phyloP scores from a whole-genome alignment of 2,329 filamentous ascomycete species.

The Fusarium chuoi region DNA sequence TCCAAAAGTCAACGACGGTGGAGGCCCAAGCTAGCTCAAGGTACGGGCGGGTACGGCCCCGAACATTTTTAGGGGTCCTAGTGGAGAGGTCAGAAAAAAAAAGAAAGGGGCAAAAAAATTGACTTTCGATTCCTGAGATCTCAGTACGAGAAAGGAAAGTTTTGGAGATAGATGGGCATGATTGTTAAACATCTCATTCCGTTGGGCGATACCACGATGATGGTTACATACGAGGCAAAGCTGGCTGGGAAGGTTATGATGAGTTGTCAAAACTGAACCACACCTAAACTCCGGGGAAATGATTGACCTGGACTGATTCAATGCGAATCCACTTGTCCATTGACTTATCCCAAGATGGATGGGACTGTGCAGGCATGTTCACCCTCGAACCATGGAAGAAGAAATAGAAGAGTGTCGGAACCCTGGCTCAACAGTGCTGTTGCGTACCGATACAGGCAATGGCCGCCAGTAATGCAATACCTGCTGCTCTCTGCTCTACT shows the following conservation, averaged over 20 bases:
- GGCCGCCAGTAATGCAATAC: background rate
- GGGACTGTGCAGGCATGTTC: constrained; percentile 12
- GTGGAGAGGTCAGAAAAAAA: background rate
- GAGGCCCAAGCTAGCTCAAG: constrained; percentile 28
- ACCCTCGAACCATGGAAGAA: constrained; percentile 26
- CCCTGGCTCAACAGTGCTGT: background rate
- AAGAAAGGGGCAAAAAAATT: background rate
- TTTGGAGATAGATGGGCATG: background rate
- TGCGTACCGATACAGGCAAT: background rate
- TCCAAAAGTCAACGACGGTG: constrained; percentile 6
- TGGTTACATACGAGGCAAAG: background rate
- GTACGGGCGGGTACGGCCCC: constrained; percentile 14
- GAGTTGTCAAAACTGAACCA: constrained; percentile 19
- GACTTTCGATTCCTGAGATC: background rate
- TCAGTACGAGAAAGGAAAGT: background rate
- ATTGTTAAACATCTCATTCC: constrained; percentile 5
- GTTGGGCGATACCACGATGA: background rate
- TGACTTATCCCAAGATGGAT: constrained; percentile 12
- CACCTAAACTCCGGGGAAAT: constrained; percentile 32
- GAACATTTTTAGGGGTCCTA: constrained; percentile 16
- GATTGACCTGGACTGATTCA: constrained; percentile 10
- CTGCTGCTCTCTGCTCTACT: background rate
- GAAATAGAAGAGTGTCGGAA: background rate
- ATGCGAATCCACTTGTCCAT: constrained; percentile 8
- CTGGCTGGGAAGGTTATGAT: background rate